Conservation (phyloP, 139 green algal genomes). For the Closterium sp. region DNA sequence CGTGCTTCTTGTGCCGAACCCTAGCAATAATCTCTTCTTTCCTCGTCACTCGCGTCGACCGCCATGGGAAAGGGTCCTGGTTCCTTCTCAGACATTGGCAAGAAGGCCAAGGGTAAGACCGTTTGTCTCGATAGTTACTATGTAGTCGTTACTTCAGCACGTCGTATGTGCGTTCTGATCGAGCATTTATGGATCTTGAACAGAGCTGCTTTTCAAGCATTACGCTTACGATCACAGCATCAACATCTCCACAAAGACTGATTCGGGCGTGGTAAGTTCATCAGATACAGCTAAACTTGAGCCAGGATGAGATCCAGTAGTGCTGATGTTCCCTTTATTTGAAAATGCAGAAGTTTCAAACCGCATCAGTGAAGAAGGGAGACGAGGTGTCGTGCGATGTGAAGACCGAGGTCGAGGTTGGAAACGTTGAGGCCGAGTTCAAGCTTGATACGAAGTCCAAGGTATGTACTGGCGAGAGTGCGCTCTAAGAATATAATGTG, state of each 20-base stretch:
- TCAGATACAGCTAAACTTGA: background rate
- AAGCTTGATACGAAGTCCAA: conserved; percentile 12
- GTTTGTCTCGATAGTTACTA: background rate
- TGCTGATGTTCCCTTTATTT: background rate
- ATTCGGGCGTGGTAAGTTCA: background rate
- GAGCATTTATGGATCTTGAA: background rate
- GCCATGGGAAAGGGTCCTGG: conserved; percentile 31
- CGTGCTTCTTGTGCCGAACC: background rate
- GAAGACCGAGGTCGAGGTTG: background rate
- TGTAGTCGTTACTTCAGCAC: background rate
- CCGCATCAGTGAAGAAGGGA: conserved; percentile 2
- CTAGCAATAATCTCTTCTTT: background rate
- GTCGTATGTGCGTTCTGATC: background rate
- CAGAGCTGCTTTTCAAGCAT: conserved; percentile 1
- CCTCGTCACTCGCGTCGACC: background rate
- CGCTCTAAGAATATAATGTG: background rate
- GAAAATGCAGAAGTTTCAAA: conserved; percentile 1
- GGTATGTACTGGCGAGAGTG: background rate
- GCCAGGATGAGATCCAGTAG: background rate
- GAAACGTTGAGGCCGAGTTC: background rate
- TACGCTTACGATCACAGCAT: background rate
- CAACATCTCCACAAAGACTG: background rate
- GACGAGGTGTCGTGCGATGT: conserved; percentile 1
- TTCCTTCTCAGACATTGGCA: conserved; percentile 39
- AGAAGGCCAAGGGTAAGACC: conserved; percentile 42